phyloP scores from a whole-genome alignment of 371 early-diverging fungal species.

The Mucor irregularis region DNA sequence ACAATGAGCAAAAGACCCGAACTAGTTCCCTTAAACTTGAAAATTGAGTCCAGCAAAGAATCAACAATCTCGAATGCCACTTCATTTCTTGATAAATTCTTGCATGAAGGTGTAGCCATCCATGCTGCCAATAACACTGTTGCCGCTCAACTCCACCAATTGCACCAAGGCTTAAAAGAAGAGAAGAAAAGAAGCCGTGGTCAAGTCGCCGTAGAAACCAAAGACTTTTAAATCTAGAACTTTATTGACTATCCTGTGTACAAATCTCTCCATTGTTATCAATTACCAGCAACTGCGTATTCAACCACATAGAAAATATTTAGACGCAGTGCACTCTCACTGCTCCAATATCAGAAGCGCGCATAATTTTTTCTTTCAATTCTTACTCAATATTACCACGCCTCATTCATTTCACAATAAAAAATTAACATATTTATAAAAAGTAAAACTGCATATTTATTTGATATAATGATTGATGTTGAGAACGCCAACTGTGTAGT shows the following conservation, averaged over 20 bases:
- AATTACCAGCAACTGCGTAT: too few relatives aligned
- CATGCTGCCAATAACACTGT: slow-evolving; percentile 55
- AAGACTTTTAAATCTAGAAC: slow-evolving; percentile 22
- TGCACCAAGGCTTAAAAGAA: slow-evolving; percentile 47
- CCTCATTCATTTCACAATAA: too few relatives aligned
- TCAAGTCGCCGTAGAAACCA: slow-evolving; percentile 4
- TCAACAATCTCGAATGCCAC: slow-evolving; percentile 32
- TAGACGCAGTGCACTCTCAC: too few relatives aligned
- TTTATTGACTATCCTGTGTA: background rate
- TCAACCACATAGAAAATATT: too few relatives aligned
- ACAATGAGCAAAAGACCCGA: slow-evolving; percentile 29
- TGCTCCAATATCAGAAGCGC: too few relatives aligned
- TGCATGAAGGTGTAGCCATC: slow-evolving; percentile 52
- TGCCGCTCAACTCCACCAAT: slow-evolving; percentile 49
- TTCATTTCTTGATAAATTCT: slow-evolving; percentile 41
- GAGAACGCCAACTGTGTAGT: too few relatives aligned
- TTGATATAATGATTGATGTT: too few relatives aligned
- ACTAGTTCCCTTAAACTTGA: slow-evolving; percentile 43
- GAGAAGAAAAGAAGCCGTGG: slow-evolving; percentile 39
- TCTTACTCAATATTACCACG: too few relatives aligned
- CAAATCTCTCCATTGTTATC: background rate
- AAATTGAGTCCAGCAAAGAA: slow-evolving; percentile 33
- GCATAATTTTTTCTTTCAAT: too few relatives aligned
- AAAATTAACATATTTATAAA: too few relatives aligned
- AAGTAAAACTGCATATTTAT: too few relatives aligned